These are phyloP conservation scores for Termitomyces sp. DNA, from an alignment of 768 basidiomycete genomes.

Conservation along the genomic window DNA sequence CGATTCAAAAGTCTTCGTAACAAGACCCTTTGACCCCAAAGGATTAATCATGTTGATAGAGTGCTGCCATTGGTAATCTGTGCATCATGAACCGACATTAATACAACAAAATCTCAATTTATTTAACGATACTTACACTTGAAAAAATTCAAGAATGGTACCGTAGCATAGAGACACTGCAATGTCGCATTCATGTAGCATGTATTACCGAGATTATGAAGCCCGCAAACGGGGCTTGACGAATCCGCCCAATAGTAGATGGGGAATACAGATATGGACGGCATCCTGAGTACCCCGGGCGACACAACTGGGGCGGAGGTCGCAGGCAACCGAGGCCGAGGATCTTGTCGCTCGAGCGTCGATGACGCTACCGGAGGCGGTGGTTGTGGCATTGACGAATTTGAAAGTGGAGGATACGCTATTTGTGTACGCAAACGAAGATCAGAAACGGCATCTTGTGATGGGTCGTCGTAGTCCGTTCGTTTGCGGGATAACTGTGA, in stretches of 20 bases:
- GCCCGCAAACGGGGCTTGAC: constrained; percentile 72
- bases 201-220: constrained; percentile 95
- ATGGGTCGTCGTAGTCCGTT: constrained; percentile 78
- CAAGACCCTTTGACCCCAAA: constrained; percentile 79
- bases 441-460: constrained; percentile 53
- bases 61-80: constrained; percentile 76
- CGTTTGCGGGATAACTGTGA: constrained; percentile 64
- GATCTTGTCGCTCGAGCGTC: constrained; percentile 69
- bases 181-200: constrained; percentile 99
- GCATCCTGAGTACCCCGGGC: constrained; percentile 62
- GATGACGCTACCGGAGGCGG: constrained; percentile 76
- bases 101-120: constrained; percentile 6
- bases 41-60: constrained; percentile 84
- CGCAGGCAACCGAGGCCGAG: constrained; percentile 49
- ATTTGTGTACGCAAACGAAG: constrained; percentile 48
- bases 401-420: constrained; percentile 73
- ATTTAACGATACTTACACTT: constrained; percentile 48
- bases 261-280: constrained; percentile 57
- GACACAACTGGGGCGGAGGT: constrained; percentile 23
- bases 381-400: constrained; percentile 61
- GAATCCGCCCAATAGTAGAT: constrained; percentile 81
- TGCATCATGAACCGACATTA: neutral
- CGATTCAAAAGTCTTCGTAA: constrained; percentile 78
- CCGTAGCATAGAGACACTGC: constrained; percentile 92
- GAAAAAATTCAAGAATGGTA: constrained; percentile 91